These are phyloP conservation scores for Limnanthes douglasii DNA, from an alignment of 345 rosid genomes.

Conservation along the genomic window DNA sequence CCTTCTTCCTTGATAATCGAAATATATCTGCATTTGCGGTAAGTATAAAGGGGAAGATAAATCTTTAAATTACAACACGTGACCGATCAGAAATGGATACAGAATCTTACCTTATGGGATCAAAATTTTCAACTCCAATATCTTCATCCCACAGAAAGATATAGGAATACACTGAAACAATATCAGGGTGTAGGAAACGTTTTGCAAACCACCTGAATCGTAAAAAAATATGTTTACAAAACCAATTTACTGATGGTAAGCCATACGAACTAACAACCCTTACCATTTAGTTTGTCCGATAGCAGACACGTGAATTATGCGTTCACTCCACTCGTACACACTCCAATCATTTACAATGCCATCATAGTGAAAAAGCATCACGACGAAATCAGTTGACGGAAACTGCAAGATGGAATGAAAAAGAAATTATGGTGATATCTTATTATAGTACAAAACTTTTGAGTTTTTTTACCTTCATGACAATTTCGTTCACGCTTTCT, in stretches of 20 bases:
- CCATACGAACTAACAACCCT: background rate
- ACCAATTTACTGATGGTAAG: background rate
- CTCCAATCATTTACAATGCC: slow-evolving; percentile 61
- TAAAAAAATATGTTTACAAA: background rate
- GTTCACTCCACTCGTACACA: slow-evolving; percentile 46
- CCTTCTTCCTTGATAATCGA: slow-evolving; percentile 38
- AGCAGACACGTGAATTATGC: slow-evolving; percentile 53
- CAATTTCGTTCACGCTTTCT: slow-evolving; percentile 46
- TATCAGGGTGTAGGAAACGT: slow-evolving; percentile 46
- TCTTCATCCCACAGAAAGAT: slow-evolving; percentile 35
- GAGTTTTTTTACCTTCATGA: slow-evolving; percentile 34
- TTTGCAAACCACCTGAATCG: slow-evolving; percentile 80
- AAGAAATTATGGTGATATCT: background rate
- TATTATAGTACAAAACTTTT: slow-evolving; percentile 9
- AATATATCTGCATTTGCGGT: slow-evolving; percentile 35
- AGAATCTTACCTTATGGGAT: slow-evolving; percentile 12
- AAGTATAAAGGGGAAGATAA: slow-evolving; percentile 3
- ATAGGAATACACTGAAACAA: slow-evolving; percentile 20
- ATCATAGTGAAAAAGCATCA: slow-evolving; percentile 81
- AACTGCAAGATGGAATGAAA: slow-evolving; percentile 27
- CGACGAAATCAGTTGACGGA: slow-evolving; percentile 29
- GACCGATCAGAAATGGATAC: background rate
- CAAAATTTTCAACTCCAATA: slow-evolving; percentile 22
- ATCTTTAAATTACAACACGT: slow-evolving; percentile 1
- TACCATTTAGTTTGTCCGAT: slow-evolving; percentile 80